phyloP scores from a whole-genome alignment of 139 green algal genomes.

The Pleodorina starrii region DNA sequence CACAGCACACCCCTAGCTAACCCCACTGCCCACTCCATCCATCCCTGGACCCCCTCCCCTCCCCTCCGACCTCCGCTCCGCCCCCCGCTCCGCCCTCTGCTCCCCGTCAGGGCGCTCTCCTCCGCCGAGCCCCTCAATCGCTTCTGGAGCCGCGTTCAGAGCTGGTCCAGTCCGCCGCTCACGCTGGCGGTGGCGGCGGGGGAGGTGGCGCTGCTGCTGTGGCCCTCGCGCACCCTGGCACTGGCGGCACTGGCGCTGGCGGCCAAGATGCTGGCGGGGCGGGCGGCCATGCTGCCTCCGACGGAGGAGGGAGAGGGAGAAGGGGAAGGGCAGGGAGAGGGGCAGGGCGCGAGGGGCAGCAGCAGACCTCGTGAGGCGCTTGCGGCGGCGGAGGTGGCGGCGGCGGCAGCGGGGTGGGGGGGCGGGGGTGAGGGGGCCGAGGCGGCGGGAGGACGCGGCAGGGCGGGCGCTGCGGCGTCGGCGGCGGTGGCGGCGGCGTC shows the following conservation, averaged over 20 bases:
- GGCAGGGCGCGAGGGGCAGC: too few relatives aligned
- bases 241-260: not conserved
- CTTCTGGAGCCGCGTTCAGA: slow-evolving; percentile 44
- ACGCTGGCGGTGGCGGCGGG: slow-evolving; percentile 25
- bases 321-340: not conserved
- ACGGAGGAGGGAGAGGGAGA: not conserved
- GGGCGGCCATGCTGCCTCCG: not conserved
- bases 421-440: not conserved
- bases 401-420: not conserved
- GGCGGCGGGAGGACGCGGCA: too few relatives aligned
- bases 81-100: too few relatives aligned
- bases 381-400: not conserved
- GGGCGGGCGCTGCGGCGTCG: not conserved
- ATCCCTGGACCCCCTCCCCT: not conserved
- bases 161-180: not conserved
- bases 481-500: not conserved
- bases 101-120: slow-evolving; percentile 17
- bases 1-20: too few relatives aligned
- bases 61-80: not conserved
- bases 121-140: not conserved
- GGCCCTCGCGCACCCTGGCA: slow-evolving; percentile 21
- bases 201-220: slow-evolving; percentile 30
- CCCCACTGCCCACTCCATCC: too few relatives aligned
- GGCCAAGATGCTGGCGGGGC: not conserved
- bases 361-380: too few relatives aligned